Conservation (phyloP, 2,329 filamentous ascomycete genomes). For the Metarhizium album region DNA sequence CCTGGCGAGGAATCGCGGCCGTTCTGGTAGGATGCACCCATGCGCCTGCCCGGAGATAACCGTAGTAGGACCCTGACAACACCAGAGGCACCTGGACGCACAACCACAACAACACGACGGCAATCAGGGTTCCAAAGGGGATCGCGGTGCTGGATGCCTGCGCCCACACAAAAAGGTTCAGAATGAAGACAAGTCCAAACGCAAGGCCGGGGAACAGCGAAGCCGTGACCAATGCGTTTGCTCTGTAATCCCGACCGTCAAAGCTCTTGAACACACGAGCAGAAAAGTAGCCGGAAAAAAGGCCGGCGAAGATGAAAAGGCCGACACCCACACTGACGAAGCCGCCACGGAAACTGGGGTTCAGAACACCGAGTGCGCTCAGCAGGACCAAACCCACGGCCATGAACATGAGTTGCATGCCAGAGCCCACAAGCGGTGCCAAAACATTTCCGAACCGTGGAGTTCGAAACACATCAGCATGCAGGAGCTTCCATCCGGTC, state of each 20-base stretch:
- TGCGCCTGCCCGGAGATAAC: constrained; percentile 52
- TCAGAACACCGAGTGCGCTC: constrained; percentile 66
- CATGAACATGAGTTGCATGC: constrained; percentile 81
- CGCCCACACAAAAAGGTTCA: constrained; percentile 85
- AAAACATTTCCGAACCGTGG: constrained; percentile 61
- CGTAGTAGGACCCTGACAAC: constrained; percentile 69
- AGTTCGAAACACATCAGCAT: constrained; percentile 77
- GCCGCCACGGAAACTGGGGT: constrained; percentile 81
- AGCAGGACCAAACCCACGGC: constrained; percentile 59
- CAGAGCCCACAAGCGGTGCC: constrained; percentile 72
- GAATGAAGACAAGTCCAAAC: constrained; percentile 63
- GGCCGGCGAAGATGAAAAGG: constrained; percentile 71
- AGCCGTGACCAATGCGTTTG: constrained; percentile 69
- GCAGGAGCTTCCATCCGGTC: constrained; percentile 79
- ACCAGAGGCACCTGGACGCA: constrained; percentile 79
- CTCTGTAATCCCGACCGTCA: constrained; percentile 61
- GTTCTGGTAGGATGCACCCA: constrained; percentile 82
- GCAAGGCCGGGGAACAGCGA: constrained; percentile 68
- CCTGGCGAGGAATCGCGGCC: constrained; percentile 56
- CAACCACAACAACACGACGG: constrained; percentile 66
- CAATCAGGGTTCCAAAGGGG: constrained; percentile 68
- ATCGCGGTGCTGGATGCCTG: constrained; percentile 82
- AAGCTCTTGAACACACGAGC: constrained; percentile 76
- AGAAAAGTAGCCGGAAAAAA: constrained; percentile 83
- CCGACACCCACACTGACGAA: constrained; percentile 78